Evolutionary conservation across 2,329 filamentous ascomycete species (phyloP), one percentile per base, ranked within the genome.

Genomic region (Claviceps arundinis): DNA sequence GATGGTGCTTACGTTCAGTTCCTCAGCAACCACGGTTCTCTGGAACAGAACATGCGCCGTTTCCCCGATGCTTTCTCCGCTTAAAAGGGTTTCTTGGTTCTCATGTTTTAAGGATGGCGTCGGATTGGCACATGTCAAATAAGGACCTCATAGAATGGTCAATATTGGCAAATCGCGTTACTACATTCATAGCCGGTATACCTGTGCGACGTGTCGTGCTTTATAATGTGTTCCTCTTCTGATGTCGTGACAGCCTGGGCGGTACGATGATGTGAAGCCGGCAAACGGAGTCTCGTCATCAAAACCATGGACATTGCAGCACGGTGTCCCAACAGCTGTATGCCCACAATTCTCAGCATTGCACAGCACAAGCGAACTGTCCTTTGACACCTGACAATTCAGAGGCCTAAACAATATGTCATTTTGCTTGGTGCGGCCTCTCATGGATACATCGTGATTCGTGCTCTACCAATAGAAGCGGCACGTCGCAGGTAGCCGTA

Each of bases 1-100:
- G 93, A 98, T 67, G 93, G 93, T 84, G 93, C 93, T 67, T 98
- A 98, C 78, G 93, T 98, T 65, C 89, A 98, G 81, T 98, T 98
- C 87, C 84, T 97, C 66, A 81, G 81, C 77, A 95, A 94, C 82
- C 85, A 95, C 77, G 93, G 93, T 67, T 78, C 76, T 66, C 77
- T 98, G 62, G 81, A 78, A 70, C 64, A 86, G 64, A 98, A 98
- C 85, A 84, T 98, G 70, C 84, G 82, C 75, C 82, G 88, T 66
- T 98, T 96, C 88, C 93, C 93, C 65, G 85, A 87, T 59, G 93
- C 93, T 69, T 98, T 94, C 77, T 73, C 74, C 69, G 76, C 73
- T 70, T 80, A 47, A 38, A 65, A 63, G 58, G 61, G 62, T 63
- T 63, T 60, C 60, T 61, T 59, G 58, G 61, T 59, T 64, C 62